Conservation (phyloP, 2,329 filamentous ascomycete species). For the Nigrospora osmanthi region DNA sequence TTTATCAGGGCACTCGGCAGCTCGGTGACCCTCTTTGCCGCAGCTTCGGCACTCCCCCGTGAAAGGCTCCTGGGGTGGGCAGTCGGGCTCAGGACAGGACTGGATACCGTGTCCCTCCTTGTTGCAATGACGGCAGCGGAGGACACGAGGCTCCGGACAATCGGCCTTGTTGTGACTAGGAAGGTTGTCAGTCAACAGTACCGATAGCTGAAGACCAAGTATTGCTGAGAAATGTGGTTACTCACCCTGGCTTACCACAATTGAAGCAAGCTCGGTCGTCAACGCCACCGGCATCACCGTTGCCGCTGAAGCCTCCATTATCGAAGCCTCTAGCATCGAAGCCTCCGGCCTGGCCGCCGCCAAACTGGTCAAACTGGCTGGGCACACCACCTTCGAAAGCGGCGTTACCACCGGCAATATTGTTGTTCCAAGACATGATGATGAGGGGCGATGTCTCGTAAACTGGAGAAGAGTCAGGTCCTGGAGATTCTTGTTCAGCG, state of each 20-base stretch:
- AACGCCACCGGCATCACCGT: constrained; percentile 10
- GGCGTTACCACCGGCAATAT: not conserved
- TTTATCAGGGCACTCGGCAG: constrained; percentile 55
- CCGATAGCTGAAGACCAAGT: not conserved
- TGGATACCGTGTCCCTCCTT: constrained; percentile 36
- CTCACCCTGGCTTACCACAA: constrained; percentile 45
- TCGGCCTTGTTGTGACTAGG: constrained; percentile 54
- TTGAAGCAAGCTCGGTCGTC: constrained; percentile 46
- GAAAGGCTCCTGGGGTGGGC: constrained; percentile 15
- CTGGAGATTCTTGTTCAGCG: too few species aligned
- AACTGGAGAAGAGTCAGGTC: too few species aligned
- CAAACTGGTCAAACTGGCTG: not conserved
- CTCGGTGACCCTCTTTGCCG: constrained; percentile 42
- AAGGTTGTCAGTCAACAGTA: not conserved
- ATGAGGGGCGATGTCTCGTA: not conserved
- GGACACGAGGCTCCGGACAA: constrained; percentile 46
- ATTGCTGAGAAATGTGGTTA: constrained; percentile 1
- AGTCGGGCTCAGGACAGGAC: constrained; percentile 14
- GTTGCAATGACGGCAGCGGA: constrained; percentile 37
- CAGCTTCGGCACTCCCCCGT: constrained; percentile 44
- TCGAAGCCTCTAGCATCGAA: not conserved
- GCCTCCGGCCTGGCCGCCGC: not conserved
- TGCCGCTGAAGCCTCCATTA: constrained; percentile 9
- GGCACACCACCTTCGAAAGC: too few species aligned
- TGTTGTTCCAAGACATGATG: not conserved